Conservation (phyloP, 1,284 basidiomycete genomes). For the Ceratorhiza oryzae-sativae region DNA sequence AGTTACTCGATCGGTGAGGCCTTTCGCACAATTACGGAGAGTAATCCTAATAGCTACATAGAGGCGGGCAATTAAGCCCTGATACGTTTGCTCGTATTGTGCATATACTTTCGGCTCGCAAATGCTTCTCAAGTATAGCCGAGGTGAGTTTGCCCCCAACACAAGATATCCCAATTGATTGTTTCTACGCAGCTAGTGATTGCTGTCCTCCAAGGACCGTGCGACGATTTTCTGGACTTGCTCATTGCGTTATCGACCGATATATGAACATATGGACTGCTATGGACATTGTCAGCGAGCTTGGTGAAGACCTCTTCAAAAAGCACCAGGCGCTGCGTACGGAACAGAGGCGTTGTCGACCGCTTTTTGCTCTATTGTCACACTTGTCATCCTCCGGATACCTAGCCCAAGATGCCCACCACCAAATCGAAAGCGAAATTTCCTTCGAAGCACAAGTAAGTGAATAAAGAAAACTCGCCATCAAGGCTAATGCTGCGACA, state of each 20-base stretch:
- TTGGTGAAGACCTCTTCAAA: slow-evolving; percentile 65
- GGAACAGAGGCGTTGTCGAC: slow-evolving; percentile 60
- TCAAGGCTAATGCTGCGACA: slow-evolving; percentile 42
- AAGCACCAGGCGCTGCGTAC: slow-evolving; percentile 67
- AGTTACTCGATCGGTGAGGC: slow-evolving; percentile 12
- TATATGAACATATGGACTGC: slow-evolving; percentile 68
- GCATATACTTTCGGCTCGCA: slow-evolving; percentile 30
- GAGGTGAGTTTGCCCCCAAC: too few species aligned
- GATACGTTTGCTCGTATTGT: slow-evolving; percentile 31
- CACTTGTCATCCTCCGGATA: slow-evolving; percentile 67
- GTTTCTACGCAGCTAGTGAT: slow-evolving; percentile 2
- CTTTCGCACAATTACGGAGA: neutral
- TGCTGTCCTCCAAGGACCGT: slow-evolving; percentile 10
- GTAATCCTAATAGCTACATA: neutral
- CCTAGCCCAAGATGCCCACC: slow-evolving; percentile 61
- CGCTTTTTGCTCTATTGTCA: slow-evolving; percentile 64
- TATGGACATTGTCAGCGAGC: slow-evolving; percentile 66
- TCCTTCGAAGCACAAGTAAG: slow-evolving; percentile 65
- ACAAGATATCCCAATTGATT: too few species aligned
- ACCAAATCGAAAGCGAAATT: slow-evolving; percentile 66
- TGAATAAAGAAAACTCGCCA: slow-evolving; percentile 13
- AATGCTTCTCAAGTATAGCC: slow-evolving; percentile 31
- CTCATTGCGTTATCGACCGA: slow-evolving; percentile 26
- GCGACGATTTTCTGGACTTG: slow-evolving; percentile 25
- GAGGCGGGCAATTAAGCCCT: slow-evolving; percentile 12